phyloP scores from a whole-genome alignment of 2,329 filamentous ascomycete genomes.

The Phialophora verrucosa region DNA sequence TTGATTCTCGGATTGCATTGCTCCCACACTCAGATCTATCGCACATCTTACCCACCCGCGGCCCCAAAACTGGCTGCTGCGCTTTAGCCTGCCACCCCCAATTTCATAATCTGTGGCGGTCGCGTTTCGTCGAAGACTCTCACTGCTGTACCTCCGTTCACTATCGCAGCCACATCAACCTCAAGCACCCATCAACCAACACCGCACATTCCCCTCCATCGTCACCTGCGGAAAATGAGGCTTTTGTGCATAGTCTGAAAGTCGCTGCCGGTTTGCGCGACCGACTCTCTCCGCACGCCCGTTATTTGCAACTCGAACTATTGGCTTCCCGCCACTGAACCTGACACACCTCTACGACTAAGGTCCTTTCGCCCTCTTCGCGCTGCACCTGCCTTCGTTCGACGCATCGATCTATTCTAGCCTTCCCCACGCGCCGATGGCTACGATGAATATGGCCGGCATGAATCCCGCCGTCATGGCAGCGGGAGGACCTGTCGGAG shows the following conservation, averaged over 20 bases:
- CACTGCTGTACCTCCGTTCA: slow-evolving; percentile 22
- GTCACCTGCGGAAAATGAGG: slow-evolving; percentile 29
- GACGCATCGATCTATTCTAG: slow-evolving; percentile 10
- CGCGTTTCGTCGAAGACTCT: slow-evolving; percentile 34
- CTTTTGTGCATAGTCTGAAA: slow-evolving; percentile 30
- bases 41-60: slow-evolving; percentile 17
- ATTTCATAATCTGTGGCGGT: slow-evolving; percentile 35
- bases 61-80: slow-evolving; percentile 24
- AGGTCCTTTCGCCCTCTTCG: slow-evolving; percentile 18
- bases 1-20: slow-evolving; percentile 2
- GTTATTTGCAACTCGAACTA: slow-evolving; percentile 19
- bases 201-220: slow-evolving; percentile 8
- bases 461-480: slow-evolving; percentile 57
- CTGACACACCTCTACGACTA: slow-evolving; percentile 26
- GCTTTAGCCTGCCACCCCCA: slow-evolving; percentile 27
- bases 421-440: slow-evolving; percentile 9
- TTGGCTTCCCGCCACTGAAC: slow-evolving; percentile 22
- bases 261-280: slow-evolving; percentile 38
- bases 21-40: background rate
- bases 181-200: slow-evolving; percentile 5
- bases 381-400: background rate
- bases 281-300: slow-evolving; percentile 35
- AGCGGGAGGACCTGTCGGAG: slow-evolving; percentile 61
- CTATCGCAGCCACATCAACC: slow-evolving; percentile 13
- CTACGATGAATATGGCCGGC: slow-evolving; percentile 60